Conservation (phyloP, 2,329 filamentous ascomycete species). For the Rhexocercosporidium sp. region DNA sequence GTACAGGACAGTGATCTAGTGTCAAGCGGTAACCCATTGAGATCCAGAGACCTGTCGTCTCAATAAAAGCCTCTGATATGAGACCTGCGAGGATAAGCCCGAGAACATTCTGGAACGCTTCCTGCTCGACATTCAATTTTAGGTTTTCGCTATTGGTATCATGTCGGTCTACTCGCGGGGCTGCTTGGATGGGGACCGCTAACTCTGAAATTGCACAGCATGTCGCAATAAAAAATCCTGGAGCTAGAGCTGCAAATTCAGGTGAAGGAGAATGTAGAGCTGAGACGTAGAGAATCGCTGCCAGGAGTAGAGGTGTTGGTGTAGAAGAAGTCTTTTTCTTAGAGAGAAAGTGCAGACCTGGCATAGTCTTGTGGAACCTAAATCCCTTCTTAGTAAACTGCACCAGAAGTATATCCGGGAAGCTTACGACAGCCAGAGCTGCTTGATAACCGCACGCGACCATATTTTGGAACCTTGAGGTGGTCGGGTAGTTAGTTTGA, state of each 20-base stretch:
- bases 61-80: slow-evolving; percentile 48
- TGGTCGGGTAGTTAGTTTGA: slow-evolving; percentile 39
- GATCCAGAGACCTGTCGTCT: slow-evolving; percentile 51
- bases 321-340: slow-evolving; percentile 49
- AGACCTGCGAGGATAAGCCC: slow-evolving; percentile 49
- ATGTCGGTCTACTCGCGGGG: slow-evolving; percentile 37
- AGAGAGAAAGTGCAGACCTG: slow-evolving; percentile 51
- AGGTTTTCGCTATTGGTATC: slow-evolving; percentile 26
- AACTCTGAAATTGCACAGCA: slow-evolving; percentile 49
- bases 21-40: slow-evolving; percentile 49
- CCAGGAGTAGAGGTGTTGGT: slow-evolving; percentile 49
- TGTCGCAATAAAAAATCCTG: slow-evolving; percentile 47
- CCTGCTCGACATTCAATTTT: slow-evolving; percentile 43
- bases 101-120: slow-evolving; percentile 50
- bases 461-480: slow-evolving; percentile 41
- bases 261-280: slow-evolving; percentile 45
- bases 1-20: slow-evolving; percentile 48
- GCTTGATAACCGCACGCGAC: slow-evolving; percentile 42
- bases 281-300: slow-evolving; percentile 49
- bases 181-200: slow-evolving; percentile 43
- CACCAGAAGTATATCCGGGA: background rate
- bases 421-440: slow-evolving; percentile 44
- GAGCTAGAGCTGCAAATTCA: slow-evolving; percentile 44
- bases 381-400: slow-evolving; percentile 4
- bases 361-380: slow-evolving; percentile 52